Evolutionary conservation across 2,329 filamentous ascomycete genomes (phyloP).

Genomic region (Cladosporium phlei): DNA sequence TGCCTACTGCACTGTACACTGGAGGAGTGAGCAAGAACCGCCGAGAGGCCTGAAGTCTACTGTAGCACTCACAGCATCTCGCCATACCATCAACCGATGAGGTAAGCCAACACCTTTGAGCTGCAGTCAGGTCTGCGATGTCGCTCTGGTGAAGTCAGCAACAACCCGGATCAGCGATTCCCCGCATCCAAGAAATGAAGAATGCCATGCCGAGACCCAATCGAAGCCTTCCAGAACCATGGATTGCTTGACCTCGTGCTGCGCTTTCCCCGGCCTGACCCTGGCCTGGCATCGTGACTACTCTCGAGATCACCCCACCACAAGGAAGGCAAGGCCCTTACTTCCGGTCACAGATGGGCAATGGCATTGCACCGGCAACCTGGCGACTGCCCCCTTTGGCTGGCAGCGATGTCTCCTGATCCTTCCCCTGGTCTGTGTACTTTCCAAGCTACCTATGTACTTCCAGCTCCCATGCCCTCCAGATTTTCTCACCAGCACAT

Average conservation of each 20-base stretch:
- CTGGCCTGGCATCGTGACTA: constrained; percentile 7
- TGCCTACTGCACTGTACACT: too few relatives aligned
- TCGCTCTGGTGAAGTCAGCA: too few relatives aligned
- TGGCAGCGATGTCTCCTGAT: constrained; percentile 8
- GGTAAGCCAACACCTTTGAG: not conserved
- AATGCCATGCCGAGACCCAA: constrained; percentile 8
- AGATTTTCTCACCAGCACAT: not conserved
- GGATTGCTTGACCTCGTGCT: not conserved
- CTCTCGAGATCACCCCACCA: constrained; percentile 1
- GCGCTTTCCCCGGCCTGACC: not conserved
- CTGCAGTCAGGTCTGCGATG: too few relatives aligned
- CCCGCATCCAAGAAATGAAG: constrained; percentile 1
- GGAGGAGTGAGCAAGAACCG: too few relatives aligned
- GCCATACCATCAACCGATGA: too few relatives aligned
- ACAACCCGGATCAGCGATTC: too few relatives aligned
- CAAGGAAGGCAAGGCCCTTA: not conserved
- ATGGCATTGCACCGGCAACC: not conserved
- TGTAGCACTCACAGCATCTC: too few relatives aligned
- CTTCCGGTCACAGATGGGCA: constrained; percentile 1
- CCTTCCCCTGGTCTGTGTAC: too few relatives aligned
- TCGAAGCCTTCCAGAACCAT: constrained; percentile 12
- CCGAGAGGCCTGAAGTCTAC: too few relatives aligned
- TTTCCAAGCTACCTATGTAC: too few relatives aligned
- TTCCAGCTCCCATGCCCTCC: not conserved
- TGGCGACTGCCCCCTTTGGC: not conserved